phyloP scores from a whole-genome alignment of 2,329 filamentous ascomycete species.

The Diaporthe helianthi region DNA sequence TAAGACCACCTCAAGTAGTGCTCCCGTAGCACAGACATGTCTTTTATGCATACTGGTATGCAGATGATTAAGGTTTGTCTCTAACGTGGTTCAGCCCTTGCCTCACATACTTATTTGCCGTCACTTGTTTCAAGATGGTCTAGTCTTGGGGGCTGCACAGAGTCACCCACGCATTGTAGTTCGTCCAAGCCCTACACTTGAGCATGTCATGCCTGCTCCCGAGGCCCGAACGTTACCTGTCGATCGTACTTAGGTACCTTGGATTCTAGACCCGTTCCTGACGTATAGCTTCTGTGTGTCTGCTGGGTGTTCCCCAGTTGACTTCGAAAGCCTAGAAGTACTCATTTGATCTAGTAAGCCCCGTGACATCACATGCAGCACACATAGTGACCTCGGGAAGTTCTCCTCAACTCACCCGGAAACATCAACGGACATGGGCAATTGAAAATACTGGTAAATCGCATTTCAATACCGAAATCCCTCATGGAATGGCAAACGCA shows the following conservation, averaged over 20 bases:
- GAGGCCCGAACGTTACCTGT: background rate
- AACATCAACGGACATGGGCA: no score
- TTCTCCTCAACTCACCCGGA: background rate
- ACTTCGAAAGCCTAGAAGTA: no score
- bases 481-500: background rate
- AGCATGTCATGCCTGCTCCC: background rate
- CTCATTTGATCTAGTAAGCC: background rate
- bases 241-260: background rate
- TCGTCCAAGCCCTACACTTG: constrained; percentile 14
- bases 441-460: no score
- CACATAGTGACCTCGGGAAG: background rate
- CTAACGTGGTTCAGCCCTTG: constrained; percentile 21
- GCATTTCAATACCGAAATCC: background rate
- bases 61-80: constrained; percentile 19
- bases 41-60: background rate
- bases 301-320: background rate
- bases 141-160: background rate
- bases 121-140: constrained; percentile 17
- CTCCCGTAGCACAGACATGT: constrained; percentile 8
- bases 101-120: background rate
- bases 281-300: background rate
- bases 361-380: no score
- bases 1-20: background rate
- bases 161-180: constrained; percentile 1
- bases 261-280: background rate